Percentiles rank a stretch among this genome's conserved stretches.
These are phyloP conservation scores for Pterulicium gracile DNA, from an alignment of 1,284 basidiomycete genomes.

Conservation along the genomic window DNA sequence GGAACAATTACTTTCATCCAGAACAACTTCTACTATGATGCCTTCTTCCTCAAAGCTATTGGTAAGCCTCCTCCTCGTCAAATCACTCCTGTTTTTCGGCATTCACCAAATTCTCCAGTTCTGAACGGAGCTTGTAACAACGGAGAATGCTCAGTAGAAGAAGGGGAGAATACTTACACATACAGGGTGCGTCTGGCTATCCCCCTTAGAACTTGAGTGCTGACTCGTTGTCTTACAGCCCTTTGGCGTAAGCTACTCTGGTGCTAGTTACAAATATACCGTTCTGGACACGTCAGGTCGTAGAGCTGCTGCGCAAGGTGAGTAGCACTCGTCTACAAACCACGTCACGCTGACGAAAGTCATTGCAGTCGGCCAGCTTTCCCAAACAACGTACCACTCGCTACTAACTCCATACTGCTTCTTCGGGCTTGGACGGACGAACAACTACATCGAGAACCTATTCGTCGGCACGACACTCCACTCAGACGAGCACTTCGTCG, in stretches of 20 bases:
- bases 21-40: conserved; percentile 98
- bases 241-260: conserved; percentile 88
- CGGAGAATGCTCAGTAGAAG: conserved; percentile 56
- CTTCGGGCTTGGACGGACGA: conserved; percentile 97
- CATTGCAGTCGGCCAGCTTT: conserved; percentile 73
- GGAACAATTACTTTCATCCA: conserved; percentile 78
- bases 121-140: conserved; percentile 89
- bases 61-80: too few relatives aligned
- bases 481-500: conserved; percentile 61
- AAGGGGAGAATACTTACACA: conserved; percentile 51
- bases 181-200: conserved; percentile 50
- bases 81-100: too few relatives aligned
- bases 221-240: conserved; percentile 39
- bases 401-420: conserved; percentile 89
- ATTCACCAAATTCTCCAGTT: conserved; percentile 26
- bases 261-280: conserved; percentile 96
- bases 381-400: conserved; percentile 86
- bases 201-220: neutral
- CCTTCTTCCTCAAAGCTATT: conserved; percentile 96
- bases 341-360: conserved; percentile 6
- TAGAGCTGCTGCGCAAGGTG: conserved; percentile 84
- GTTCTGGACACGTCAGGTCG: conserved; percentile 89
- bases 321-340: conserved; percentile 8
- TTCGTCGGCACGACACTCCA: conserved; percentile 86
- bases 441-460: conserved; percentile 98